Base-by-base conservation (phyloP, 495 filamentous ascomycete genomes). In the Tuber borchii region DNA sequence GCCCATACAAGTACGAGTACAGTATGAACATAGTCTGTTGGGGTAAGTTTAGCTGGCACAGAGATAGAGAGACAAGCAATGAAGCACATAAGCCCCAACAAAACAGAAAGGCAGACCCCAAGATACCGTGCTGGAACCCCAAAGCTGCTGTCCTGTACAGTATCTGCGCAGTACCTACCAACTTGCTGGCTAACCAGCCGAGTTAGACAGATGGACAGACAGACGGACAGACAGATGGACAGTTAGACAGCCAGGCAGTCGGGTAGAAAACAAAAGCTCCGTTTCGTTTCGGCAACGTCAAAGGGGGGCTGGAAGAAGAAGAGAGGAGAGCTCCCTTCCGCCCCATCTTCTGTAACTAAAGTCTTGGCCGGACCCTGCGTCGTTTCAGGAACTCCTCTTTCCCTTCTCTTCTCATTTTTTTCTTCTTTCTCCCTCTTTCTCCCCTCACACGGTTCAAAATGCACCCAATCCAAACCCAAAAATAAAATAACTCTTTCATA, bases 321-420 rank as follows among this genome's bases (percentile, higher is more conserved):
- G 45, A 22, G 45, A 48, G 19, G 19, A 61, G 56, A 31, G 26
- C 56, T 61, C 56, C 56, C 51, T 1, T 6, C 51, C 51, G 0
- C 51, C 12, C 51, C 51, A 56, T 56, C 56, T 61, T 61, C 56
- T 16, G n/a, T 61, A 16, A 61, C 56, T n/a, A 26, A 61, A 31
- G 2, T 26, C 77, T 79, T 79, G 77, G 77, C 69, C 45, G n/a
- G 78, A 79, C 78, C 78, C 78, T 79, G 78, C 78, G 43, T 79
- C 76, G 78, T 79, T 79, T 79, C 78, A 79, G 75, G 73, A 76
- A 71, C 17, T 42, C 70, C 51, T 48, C 73, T 78, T 79, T 74
- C 76, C 78, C 78, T 79, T 75, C 78, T 71, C 78, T 14, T 31
- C 48, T 10, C 6, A 9, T 16, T 7, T 61, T 26, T 45, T 45